Evolutionary conservation across 2,329 filamentous ascomycete species (phyloP).

Genomic region (Simplicillium sp.): DNA sequence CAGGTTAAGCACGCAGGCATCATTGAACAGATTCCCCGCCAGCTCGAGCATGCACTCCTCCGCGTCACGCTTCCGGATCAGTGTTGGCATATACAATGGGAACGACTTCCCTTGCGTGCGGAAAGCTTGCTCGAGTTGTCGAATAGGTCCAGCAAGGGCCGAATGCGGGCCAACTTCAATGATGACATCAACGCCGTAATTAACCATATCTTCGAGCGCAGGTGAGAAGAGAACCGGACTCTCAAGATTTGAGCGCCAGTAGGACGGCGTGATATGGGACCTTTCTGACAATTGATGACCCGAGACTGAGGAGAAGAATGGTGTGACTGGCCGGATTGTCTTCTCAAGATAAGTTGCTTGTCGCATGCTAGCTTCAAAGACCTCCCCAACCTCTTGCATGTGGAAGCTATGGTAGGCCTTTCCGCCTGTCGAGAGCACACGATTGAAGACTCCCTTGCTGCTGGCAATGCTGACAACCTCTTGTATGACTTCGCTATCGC

Average conservation of each 20-base stretch:
- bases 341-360: too few species aligned
- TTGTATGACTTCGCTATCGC: conserved; percentile 13
- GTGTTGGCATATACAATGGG: too few species aligned
- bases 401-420: conserved; percentile 19
- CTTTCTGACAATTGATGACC: too few species aligned
- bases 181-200: not conserved
- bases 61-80: too few species aligned
- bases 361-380: too few species aligned
- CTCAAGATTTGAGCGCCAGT: conserved; percentile 5
- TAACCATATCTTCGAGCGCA: not conserved
- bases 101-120: too few species aligned
- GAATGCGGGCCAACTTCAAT: not conserved
- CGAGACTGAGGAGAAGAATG: conserved; percentile 1
- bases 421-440: conserved; percentile 12
- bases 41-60: too few species aligned
- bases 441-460: conserved; percentile 10
- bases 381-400: conserved; percentile 11
- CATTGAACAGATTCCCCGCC: too few species aligned
- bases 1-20: too few species aligned
- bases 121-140: too few species aligned
- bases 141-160: not conserved
- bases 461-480: conserved; percentile 2
- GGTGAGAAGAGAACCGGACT: conserved; percentile 1
- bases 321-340: not conserved
- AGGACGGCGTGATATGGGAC: too few species aligned